Evolutionary conservation across 192 early-diverging fungal genomes (phyloP), one percentile per base, ranked within the genome.

Genomic region (Coemansia sp.): DNA sequence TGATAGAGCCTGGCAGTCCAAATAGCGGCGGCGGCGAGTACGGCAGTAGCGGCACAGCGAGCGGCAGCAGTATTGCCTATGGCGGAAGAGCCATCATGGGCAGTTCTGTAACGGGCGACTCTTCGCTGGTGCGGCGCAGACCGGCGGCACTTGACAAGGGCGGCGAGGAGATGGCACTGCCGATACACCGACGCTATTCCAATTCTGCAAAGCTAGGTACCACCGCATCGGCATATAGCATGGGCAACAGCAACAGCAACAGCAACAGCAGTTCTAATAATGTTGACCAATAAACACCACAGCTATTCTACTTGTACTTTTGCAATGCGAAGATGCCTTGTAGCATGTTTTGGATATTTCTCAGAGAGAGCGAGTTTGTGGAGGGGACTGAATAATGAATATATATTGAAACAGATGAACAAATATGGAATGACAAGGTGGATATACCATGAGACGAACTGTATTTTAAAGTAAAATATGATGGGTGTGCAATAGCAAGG

Each of bases 71-170:
- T 52, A 64, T 63, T 23, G 61, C 48, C 0, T 61, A 63, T n/a
- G 42, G 38, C 39, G 39, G 57, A n/a, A 59, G 57, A 6, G 21
- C 38, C 57, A 59, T 59, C 37, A 59, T 38, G 15, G 56, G 59
- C 26, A 63, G 63, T 43, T 41, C 54, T 11, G 39, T 56, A 54
- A 37, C 60, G 0, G 43, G 68, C 11, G 79, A 76, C 53, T 76
- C 74, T 56, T 54, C 57, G 62, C 68, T 76, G 44, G 68, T 76
- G 47, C 54, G 74, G 9, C 70, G 79, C 6, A 61, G 79, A 23
- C 70, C 73, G 42, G 74, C 74, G 4, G 71, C 71, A 39, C 64
- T 65, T 11, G 69, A 60, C 56, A 52, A 62, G 42, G 63, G 69
- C 37, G 32, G 32, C 64, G 72, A 54, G 52, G 78, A 76, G 43